phyloP scores from a whole-genome alignment of 768 basidiomycete species.

The Lentinula boryana region DNA sequence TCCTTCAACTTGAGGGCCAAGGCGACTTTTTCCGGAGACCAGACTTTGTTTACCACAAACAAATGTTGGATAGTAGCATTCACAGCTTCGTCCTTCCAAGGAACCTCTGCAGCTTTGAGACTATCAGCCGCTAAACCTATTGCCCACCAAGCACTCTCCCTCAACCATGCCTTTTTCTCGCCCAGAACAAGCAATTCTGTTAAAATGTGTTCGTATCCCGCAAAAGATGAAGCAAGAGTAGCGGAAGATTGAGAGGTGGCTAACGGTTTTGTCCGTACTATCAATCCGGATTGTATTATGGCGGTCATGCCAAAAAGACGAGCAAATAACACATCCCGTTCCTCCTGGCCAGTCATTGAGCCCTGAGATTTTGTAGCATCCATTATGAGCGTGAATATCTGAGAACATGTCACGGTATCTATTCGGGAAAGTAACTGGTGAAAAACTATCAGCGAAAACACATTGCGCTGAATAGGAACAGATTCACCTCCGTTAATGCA shows the following conservation, averaged over 20 bases:
- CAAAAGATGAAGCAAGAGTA: slow-evolving; percentile 47
- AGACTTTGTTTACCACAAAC: slow-evolving; percentile 49
- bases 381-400: slow-evolving; percentile 70
- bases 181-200: slow-evolving; percentile 61
- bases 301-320: slow-evolving; percentile 86
- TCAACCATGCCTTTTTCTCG: slow-evolving; percentile 83
- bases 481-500: slow-evolving; percentile 83
- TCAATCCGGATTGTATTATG: slow-evolving; percentile 78
- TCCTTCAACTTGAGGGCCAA: slow-evolving; percentile 67
- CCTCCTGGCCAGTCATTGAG: slow-evolving; percentile 85
- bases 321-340: slow-evolving; percentile 89
- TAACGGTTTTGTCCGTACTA: slow-evolving; percentile 57
- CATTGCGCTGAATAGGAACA: slow-evolving; percentile 1
- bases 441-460: slow-evolving; percentile 3
- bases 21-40: slow-evolving; percentile 90
- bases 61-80: slow-evolving; percentile 42
- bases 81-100: slow-evolving; percentile 69
- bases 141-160: slow-evolving; percentile 89
- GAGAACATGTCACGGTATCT: slow-evolving; percentile 68
- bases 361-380: slow-evolving; percentile 66
- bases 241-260: slow-evolving; percentile 47
- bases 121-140: slow-evolving; percentile 59
- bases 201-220: slow-evolving; percentile 55
- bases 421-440: slow-evolving; percentile 72
- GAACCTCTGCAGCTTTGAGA: slow-evolving; percentile 47